These are phyloP conservation scores for Neurospora crassa DNA, from an alignment of 2,329 filamentous ascomycete genomes.

Conservation along the genomic window DNA sequence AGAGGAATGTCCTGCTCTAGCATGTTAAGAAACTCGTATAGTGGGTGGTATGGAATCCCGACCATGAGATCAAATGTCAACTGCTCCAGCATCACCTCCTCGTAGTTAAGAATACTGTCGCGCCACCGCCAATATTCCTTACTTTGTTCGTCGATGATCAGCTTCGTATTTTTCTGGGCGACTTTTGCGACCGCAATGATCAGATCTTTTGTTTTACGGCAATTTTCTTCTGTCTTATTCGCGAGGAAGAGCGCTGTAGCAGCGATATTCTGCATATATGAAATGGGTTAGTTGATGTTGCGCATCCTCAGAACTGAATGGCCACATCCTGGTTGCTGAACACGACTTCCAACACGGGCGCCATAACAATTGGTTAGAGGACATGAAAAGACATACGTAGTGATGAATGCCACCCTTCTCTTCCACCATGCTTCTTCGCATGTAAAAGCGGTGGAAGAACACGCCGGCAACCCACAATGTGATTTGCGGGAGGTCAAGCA, in stretches of 20 bases:
- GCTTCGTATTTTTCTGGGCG: slow-evolving; percentile 84
- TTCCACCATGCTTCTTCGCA: slow-evolving; percentile 74
- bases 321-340: not conserved
- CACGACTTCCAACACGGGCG: not conserved
- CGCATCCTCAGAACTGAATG: not conserved
- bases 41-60: slow-evolving; percentile 75
- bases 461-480: slow-evolving; percentile 87
- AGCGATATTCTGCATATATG: slow-evolving; percentile 56
- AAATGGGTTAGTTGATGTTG: slow-evolving; percentile 8
- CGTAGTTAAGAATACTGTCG: slow-evolving; percentile 84
- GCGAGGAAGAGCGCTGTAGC: slow-evolving; percentile 88
- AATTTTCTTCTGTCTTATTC: slow-evolving; percentile 96
- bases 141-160: slow-evolving; percentile 89
- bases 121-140: slow-evolving; percentile 99
- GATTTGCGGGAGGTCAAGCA: slow-evolving; percentile 84
- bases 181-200: slow-evolving; percentile 91
- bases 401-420: slow-evolving; percentile 75
- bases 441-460: slow-evolving; percentile 94
- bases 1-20: slow-evolving; percentile 5
- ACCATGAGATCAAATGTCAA: slow-evolving; percentile 91
- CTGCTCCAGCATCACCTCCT: slow-evolving; percentile 84
- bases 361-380: not conserved
- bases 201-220: slow-evolving; percentile 88
- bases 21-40: slow-evolving; percentile 62
- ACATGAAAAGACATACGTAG: slow-evolving; percentile 53